A percentile compares a stretch with the other conserved stretches of the same genome.
Evolutionary conservation across 1,284 basidiomycete species (phyloP).

Genomic region (Apiotrichum laibachii): DNA sequence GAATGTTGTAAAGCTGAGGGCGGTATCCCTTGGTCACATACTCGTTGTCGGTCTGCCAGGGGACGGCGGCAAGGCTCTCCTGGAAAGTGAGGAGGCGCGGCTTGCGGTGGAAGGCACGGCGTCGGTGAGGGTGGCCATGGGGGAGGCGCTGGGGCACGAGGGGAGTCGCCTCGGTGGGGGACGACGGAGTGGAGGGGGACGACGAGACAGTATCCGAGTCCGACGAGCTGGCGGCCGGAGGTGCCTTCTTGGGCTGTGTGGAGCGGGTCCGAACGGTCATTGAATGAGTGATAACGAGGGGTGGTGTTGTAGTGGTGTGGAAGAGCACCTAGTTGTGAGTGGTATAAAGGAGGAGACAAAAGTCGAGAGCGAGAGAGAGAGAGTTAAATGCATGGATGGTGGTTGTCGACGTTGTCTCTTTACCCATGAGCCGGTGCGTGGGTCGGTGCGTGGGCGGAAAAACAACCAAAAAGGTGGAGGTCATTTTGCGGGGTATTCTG

Average conservation of each 20-base stretch:
- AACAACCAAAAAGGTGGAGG: background rate
- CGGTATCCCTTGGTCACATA: constrained; percentile 71
- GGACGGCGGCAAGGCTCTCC: constrained; percentile 35
- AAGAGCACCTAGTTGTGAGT: no score
- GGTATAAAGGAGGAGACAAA: no score
- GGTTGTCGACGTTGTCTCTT: background rate
- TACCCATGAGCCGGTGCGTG: background rate
- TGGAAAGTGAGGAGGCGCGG: constrained; percentile 31
- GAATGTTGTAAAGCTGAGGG: constrained; percentile 65
- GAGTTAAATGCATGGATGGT: background rate
- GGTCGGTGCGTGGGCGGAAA: background rate
- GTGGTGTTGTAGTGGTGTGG: background rate
- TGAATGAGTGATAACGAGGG: background rate
- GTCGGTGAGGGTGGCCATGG: background rate
- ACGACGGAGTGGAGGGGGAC: background rate
- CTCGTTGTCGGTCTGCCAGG: constrained; percentile 63
- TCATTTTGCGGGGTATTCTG: background rate
- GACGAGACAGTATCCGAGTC: background rate
- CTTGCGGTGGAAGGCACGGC: constrained; percentile 2
- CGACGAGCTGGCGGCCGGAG: background rate
- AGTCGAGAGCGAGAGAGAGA: background rate
- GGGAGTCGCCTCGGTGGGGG: background rate
- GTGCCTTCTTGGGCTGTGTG: background rate
- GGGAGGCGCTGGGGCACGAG: background rate
- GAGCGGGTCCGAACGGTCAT: background rate